Evolutionary conservation across 2,329 filamentous ascomycete species (phyloP), one percentile per base, ranked within the genome.

Genomic region (Neurospora crassa): DNA sequence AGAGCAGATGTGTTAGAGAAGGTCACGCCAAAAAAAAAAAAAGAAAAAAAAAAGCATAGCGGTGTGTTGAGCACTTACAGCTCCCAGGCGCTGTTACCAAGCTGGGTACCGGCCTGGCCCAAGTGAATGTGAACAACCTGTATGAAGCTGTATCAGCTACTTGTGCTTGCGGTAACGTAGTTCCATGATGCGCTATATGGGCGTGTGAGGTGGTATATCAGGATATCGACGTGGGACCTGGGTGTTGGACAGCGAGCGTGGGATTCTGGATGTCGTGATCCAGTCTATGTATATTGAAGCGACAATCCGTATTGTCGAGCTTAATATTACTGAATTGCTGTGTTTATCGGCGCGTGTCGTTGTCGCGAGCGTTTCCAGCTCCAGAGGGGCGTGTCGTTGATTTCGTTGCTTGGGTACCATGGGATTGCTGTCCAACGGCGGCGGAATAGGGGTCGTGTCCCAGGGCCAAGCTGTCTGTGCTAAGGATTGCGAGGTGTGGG

Each of bases 1-100:
- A 67, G 67, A 68, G 68, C 53, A 69, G 70, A 71, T 72, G 70
- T 70, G 77, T 79, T 71, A 80, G 77, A 42, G 53, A 59, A 68
- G 70, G 70, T 34, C 42, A 70, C 70, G 71, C 74, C 74, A 76
- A 70, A 78, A 29, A 29, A 29, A 29, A 77, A 76, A 29, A 78
- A 29, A 29, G 5, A 29, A 77, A 76, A 29, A 29, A 29, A 5
- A 29, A 77, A 76, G 71, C 74, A 84, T 68, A 40, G 74, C 72
- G 89, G 79, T 87, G 76, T 74, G 70, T 11, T 63, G 29, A 63
- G 53, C 34, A 74, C 76, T 72, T 47, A 92, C 90, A 92, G 89
- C 83, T 92, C 90, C 90, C 90, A 92, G 77, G 90, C 90, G 80
- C 88, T 90, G 85, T 91, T 91, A 79, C 90, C 90, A 75, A 92